Evolutionary conservation across 306 rosid species (phyloP).

Genomic region (Spatholobus suberectus): DNA sequence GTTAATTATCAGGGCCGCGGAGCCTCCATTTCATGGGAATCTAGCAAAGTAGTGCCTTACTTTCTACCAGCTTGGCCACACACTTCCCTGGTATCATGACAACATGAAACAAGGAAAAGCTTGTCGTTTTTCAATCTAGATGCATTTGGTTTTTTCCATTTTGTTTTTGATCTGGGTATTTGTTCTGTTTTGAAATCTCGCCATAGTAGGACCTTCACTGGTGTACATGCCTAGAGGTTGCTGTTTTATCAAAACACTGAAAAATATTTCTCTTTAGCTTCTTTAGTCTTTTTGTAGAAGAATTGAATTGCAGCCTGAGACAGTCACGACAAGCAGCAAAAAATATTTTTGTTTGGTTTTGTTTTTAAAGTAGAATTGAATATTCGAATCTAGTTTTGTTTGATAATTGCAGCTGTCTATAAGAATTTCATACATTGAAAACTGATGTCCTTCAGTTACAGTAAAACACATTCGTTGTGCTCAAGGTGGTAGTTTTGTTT

Average conservation of each 20-base stretch:
- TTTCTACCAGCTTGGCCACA: constrained; percentile 73
- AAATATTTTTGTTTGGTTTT: neutral
- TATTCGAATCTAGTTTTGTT: constrained; percentile 9
- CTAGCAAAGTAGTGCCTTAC: constrained; percentile 72
- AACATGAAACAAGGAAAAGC: constrained; percentile 21
- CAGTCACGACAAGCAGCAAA: neutral
- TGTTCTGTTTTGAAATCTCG: constrained; percentile 6
- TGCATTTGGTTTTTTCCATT: neutral
- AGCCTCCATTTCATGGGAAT: constrained; percentile 67
- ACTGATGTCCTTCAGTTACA: neutral
- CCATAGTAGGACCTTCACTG: neutral
- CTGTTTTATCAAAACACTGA: neutral
- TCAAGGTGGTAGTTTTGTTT: neutral
- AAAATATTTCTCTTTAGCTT: neutral
- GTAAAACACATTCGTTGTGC: neutral
- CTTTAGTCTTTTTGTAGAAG: constrained; percentile 10
- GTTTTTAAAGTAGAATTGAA: neutral
- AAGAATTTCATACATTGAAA: neutral
- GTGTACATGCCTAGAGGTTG: constrained; percentile 19
- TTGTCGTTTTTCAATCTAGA: constrained; percentile 12
- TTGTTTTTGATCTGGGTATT: constrained; percentile 5
- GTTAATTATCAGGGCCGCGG: constrained; percentile 64
- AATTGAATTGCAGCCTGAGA: constrained; percentile 6
- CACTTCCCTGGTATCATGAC: constrained; percentile 34
- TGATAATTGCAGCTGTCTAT: neutral